Evolutionary conservation across 768 basidiomycete species (phyloP), one percentile per base, ranked within the genome.

Genomic region (Collybiopsis luxurians): DNA sequence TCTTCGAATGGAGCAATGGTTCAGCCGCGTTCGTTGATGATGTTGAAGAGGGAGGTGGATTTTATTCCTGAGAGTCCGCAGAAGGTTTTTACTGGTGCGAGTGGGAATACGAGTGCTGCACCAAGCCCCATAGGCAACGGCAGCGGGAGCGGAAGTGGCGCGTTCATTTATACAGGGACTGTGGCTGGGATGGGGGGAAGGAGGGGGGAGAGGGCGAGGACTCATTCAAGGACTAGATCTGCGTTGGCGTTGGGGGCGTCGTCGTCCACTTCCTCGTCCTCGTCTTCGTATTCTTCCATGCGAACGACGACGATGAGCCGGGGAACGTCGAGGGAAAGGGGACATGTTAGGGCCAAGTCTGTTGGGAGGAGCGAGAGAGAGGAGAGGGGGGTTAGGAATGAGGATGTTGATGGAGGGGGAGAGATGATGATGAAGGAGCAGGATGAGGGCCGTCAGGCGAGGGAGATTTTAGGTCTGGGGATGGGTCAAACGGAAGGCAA

Each of bases 11-110:
- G 69, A 60, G 53, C 52, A 2, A 28, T 28, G 26, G 50, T 67
- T 12, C 77, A 80, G 60, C 71, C 80, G 12, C 76, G 79, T 9
- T 71, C 83, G 17, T 76, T 90, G 62, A 74, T 84, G 69, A 81
- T 90, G 84, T 75, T 92, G 24, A 77, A 75, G 48, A 84, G 76
- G 53, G 90, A 92, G 12, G 77, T 90, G 4, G 90, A 92, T 52
- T 92, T 82, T 55, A 78, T 83, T 21, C 90, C 90, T 1, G 72
- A 78, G 52, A 92, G 88, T 57, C 91, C 90, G 1, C 76, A 83
- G 70, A 90, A 53, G 51, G 21, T 42, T n/a, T 38, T 31, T 3
- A n/a, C 26, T 19, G 30, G 12, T 30, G 12, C 19, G 26, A 31
- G 21, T 23, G 40, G 21, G 9, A 30, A 19, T 53, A 17, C 23